Evolutionary conservation across 805 yeast genomes (phyloP).

Genomic region (Cyberlindnera veronae): DNA sequence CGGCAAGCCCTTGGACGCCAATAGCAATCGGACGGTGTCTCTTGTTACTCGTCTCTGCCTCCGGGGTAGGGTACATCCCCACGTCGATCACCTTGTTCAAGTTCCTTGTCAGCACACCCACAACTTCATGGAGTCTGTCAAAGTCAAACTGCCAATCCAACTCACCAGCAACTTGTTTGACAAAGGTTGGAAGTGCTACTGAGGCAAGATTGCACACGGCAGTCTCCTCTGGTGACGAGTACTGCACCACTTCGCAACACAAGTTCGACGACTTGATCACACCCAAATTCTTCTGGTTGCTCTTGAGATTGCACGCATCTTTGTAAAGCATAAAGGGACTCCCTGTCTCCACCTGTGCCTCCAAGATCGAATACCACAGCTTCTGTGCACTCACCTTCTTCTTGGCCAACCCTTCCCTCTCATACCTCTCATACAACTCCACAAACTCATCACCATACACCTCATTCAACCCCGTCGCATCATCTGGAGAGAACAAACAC

Average conservation of each 20-base stretch:
- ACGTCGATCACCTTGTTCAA: slow-evolving; percentile 80
- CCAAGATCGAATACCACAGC: slow-evolving; percentile 84
- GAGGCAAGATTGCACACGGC: slow-evolving; percentile 97
- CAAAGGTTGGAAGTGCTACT: slow-evolving; percentile 78
- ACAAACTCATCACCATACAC: slow-evolving; percentile 83
- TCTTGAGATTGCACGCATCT: slow-evolving; percentile 83
- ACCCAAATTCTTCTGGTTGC: slow-evolving; percentile 91
- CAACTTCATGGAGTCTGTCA: slow-evolving; percentile 65
- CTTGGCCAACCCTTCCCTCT: slow-evolving; percentile 60
- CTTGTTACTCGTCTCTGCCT: slow-evolving; percentile 68
- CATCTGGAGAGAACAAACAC: slow-evolving; percentile 88
- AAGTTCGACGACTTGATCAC: slow-evolving; percentile 88
- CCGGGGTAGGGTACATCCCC: slow-evolving; percentile 75
- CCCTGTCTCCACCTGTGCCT: slow-evolving; percentile 95
- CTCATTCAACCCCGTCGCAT: slow-evolving; percentile 82
- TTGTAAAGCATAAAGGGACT: slow-evolving; percentile 93
- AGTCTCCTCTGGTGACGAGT: slow-evolving; percentile 86
- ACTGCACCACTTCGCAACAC: slow-evolving; percentile 93
- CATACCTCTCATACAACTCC: slow-evolving; percentile 67
- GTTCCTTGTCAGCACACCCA: slow-evolving; percentile 73
- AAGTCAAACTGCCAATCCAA: slow-evolving; percentile 53
- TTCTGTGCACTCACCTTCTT: slow-evolving; percentile 79
- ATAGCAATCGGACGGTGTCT: slow-evolving; percentile 88
- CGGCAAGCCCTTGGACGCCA: slow-evolving; percentile 96
- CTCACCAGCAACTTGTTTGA: slow-evolving; percentile 32